Evolutionary conservation across 192 early-diverging fungal species (phyloP).

Genomic region (Funneliformis mosseae): DNA sequence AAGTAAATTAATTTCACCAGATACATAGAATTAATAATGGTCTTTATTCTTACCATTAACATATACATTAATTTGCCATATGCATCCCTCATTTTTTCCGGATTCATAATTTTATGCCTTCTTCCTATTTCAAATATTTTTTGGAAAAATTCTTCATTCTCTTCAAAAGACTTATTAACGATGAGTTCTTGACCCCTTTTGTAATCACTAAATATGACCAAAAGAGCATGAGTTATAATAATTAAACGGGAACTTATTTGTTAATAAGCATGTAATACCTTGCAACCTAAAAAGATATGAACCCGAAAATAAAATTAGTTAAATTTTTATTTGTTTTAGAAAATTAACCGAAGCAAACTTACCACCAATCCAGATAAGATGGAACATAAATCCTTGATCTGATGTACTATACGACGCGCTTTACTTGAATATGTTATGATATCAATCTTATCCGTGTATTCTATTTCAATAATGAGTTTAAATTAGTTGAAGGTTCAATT

Average conservation of each 20-base stretch:
- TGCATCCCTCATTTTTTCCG: slow-evolving; percentile 94
- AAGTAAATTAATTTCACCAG: neutral
- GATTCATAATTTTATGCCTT: slow-evolving; percentile 90
- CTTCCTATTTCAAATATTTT: slow-evolving; percentile 70
- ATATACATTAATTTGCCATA: slow-evolving; percentile 98
- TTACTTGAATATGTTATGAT: slow-evolving; percentile 79
- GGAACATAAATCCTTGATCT: slow-evolving; percentile 96
- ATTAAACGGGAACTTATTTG: neutral
- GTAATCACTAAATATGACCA: slow-evolving; percentile 60
- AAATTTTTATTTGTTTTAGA: neutral
- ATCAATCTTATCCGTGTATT: slow-evolving; percentile 65
- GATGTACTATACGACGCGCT: slow-evolving; percentile 84
- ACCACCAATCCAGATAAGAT: slow-evolving; percentile 91
- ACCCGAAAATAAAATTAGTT: neutral
- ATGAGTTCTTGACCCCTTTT: slow-evolving; percentile 80
- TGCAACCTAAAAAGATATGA: slow-evolving; percentile 33
- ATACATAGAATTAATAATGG: neutral
- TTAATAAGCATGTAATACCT: neutral
- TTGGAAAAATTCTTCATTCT: slow-evolving; percentile 81
- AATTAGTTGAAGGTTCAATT: neutral
- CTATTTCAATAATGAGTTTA: slow-evolving; percentile 31
- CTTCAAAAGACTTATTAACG: slow-evolving; percentile 62
- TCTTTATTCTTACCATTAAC: slow-evolving; percentile 57
- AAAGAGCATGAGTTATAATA: neutral
- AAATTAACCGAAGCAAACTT: neutral